A percentile compares a stretch with the other conserved stretches of the same genome.
Evolutionary conservation across 495 filamentous ascomycete genomes (phyloP).

Genomic region (Parathielavia appendiculata): DNA sequence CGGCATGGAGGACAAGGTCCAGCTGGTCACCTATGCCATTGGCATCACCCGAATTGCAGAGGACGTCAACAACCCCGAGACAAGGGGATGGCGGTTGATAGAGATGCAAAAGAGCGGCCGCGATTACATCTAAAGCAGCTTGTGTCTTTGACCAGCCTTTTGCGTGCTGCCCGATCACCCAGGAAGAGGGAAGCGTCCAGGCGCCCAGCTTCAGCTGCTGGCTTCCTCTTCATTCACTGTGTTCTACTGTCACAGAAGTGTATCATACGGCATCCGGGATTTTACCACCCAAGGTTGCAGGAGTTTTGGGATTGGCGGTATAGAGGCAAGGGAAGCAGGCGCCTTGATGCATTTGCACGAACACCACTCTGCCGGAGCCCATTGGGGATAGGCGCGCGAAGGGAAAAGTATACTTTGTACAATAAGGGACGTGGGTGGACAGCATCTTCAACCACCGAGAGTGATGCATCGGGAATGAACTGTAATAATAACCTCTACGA

Average conservation of each 20-base stretch:
- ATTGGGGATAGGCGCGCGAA: conserved; percentile 5
- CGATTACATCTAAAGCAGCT: conserved; percentile 58
- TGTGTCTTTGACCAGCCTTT: background rate
- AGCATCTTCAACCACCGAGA: background rate
- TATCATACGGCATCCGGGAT: conserved; percentile 27
- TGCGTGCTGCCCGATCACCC: conserved; percentile 1
- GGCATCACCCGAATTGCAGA: conserved; percentile 89
- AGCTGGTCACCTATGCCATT: conserved; percentile 96
- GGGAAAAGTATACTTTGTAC: conserved; percentile 5
- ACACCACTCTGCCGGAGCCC: conserved; percentile 25
- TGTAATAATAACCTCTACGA: conserved; percentile 3
- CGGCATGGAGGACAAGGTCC: conserved; percentile 98
- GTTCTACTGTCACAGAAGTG: conserved; percentile 21
- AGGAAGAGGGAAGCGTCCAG: background rate
- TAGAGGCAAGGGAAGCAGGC: conserved; percentile 22
- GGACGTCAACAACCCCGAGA: conserved; percentile 95
- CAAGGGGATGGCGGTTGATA: conserved; percentile 91
- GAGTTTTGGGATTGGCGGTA: conserved; percentile 20
- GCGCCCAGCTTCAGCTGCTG: conserved; percentile 1
- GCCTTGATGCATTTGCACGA: conserved; percentile 25
- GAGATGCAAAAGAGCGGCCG: conserved; percentile 97
- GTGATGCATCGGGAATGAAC: background rate
- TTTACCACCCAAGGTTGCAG: conserved; percentile 12
- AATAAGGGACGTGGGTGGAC: conserved; percentile 1
- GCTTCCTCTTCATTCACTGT: conserved; percentile 11